Evolutionary conservation across 2,329 filamentous ascomycete genomes (phyloP), one percentile per base, ranked within the genome.

Genomic region (Metarhizium guizhouense): DNA sequence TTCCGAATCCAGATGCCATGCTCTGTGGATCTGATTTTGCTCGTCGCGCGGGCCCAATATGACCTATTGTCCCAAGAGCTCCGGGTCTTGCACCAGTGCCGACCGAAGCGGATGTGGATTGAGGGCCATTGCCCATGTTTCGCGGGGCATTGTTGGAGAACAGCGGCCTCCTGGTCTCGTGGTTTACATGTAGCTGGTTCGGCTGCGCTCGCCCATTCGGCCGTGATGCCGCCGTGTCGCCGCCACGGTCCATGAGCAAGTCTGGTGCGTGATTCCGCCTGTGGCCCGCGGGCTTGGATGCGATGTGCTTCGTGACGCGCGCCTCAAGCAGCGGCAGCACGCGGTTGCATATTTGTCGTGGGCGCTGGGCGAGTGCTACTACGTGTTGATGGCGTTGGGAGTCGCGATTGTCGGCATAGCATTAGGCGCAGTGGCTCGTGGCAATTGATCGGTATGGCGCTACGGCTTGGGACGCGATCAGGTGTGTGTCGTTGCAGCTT

Each of bases 81-180:
- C n/a, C 55, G 47, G 20, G 38, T 45, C 48, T 55, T 43, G 11
- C 54, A 36, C 30, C 55, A 55, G 38, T 57, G 60, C 34, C 54
- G 36, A 38, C 40, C 13, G 51, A 52, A 43, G 36, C 36, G 16
- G 54, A 40, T 11, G 51, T 32, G 25, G 54, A 49, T 14, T 52
- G 51, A 6, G 43, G 52, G 49, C 51, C 51, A 50, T 57, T 54
- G 52, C 51, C 57, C 43, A 65, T 60, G 16, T 59, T 61, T 38
- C 62, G 56, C 59, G 61, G 50, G 16, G 60, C 57, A 56, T 57
- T 63, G 57, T 56, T 63, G 36, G 62, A 54, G 55, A 76, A 77
- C 14, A 77, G 61, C 51, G 72, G 72, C 61, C 69, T 73, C 42
- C 73, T 67, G n/a, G 70, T 72, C 6, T 70, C 68, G 52, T 72